Base-by-base conservation (phyloP, 73 alveolate genomes). In the Blepharisma stoltei region DNA sequence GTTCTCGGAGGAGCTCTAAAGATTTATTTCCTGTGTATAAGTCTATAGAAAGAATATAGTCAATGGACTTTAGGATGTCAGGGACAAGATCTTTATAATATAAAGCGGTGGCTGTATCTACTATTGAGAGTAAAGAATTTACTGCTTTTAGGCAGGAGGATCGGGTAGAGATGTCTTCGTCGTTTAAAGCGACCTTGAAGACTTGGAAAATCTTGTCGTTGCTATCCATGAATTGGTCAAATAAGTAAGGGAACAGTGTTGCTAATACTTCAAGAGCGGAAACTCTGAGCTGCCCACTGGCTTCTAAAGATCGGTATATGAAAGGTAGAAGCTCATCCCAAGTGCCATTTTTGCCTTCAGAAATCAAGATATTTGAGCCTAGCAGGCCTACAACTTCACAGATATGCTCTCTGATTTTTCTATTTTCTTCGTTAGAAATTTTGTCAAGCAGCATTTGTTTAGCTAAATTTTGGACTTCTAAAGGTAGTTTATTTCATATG, bases 1-100 rank as follows among this genome's bases (percentile, higher is more conserved):
- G 50, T 23, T 78, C 91, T 53, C 81, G 83, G 81, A 88, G 67
- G 76, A 80, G 88, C n/a, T 71, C 84, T 5, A 88, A 81, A 6
- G 82, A 81, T 44, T 83, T 8, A 60, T 38, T 60, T 60, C 73
- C 73, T 14, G 18, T 14, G 23, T 25, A 60, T 60, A 9, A 9
- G 23, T 60, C 18, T 18, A 14, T 60, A 14, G 38, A 8, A 8
- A 60, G 11, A 9, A 60, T 60, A 5, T 14, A 60, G 46, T 60
- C 73, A 60, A 60, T 38, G 11, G 73, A 60, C 5, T 38, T n/a
- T 2, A 60, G 73, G 46, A 60, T 60, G 2, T 60, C 73, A 18
- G 73, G 73, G 46, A 60, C 73, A 60, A 60, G 73, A 18, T 60
- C 49, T 18, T n/a, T 14, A 25, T 14, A 60, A 20, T 14, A 1